These are phyloP conservation scores for Lippia alba DNA, from an alignment of 305 asterid species.

Conservation along the genomic window DNA sequence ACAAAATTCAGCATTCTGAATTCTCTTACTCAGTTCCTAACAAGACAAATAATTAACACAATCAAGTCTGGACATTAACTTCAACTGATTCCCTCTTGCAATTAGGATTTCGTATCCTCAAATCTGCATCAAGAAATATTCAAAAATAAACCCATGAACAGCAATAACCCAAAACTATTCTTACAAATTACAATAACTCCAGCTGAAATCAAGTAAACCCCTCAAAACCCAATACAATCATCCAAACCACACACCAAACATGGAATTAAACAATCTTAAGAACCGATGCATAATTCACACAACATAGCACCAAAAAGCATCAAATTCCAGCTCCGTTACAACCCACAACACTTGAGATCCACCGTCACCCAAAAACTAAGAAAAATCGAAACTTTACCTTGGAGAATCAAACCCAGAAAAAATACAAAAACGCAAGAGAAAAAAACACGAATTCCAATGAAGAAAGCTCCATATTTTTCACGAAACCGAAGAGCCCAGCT, in stretches of 20 bases:
- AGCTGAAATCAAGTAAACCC: not conserved
- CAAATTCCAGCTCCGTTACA: not conserved
- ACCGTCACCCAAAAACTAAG: constrained; percentile 8
- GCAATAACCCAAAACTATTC: not conserved
- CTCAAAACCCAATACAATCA: constrained; percentile 5
- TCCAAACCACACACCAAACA: constrained; percentile 7
- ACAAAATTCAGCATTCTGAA: not conserved
- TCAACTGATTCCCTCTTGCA: constrained; percentile 32
- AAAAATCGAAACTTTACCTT: not conserved
- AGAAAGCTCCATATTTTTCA: not conserved
- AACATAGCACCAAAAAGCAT: not conserved
- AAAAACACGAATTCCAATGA: too few species aligned
- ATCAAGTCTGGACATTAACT: constrained; percentile 36
- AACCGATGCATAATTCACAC: not conserved
- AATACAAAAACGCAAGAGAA: not conserved
- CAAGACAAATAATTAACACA: constrained; percentile 1
- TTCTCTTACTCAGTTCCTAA: not conserved
- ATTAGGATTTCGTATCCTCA: constrained; percentile 10
- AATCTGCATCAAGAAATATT: constrained; percentile 21
- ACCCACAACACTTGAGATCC: constrained; percentile 21
- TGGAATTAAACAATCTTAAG: constrained; percentile 9
- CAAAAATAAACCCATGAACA: constrained; percentile 8
- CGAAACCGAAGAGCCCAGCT: constrained; percentile 8
- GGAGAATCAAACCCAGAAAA: not conserved
- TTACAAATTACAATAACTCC: constrained; percentile 3